A percentile compares a stretch with the other conserved stretches of the same genome.
Conservation (phyloP, 805 yeast species). For the Candida argentea region DNA sequence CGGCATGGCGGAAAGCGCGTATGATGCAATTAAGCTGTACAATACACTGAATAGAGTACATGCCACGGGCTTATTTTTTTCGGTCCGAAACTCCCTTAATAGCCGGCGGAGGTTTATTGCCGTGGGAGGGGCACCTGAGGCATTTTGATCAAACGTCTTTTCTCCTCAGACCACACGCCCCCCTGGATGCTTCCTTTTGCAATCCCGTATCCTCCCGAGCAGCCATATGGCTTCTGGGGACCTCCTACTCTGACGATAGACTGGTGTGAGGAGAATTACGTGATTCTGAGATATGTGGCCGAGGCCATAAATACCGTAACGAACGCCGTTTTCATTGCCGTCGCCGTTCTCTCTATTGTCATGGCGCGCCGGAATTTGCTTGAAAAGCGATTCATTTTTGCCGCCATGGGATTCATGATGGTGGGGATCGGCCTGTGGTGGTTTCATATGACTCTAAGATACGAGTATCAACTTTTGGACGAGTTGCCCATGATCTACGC, state of each 20-base stretch:
- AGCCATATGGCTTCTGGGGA: conserved; percentile 67
- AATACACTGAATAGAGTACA: too few species aligned
- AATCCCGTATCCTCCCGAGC: conserved; percentile 45
- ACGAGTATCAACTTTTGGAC: conserved; percentile 84
- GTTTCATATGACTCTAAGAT: conserved; percentile 90
- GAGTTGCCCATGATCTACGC: conserved; percentile 98
- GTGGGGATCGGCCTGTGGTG: conserved; percentile 94
- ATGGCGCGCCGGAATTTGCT: conserved; percentile 50
- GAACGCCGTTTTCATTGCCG: conserved; percentile 42
- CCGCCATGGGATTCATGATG: conserved; percentile 69
- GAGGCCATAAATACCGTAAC: conserved; percentile 85
- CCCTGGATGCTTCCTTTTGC: conserved; percentile 42
- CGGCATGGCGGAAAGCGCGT: too few species aligned
- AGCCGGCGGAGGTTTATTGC: too few species aligned
- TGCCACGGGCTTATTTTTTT: too few species aligned
- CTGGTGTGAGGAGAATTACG: conserved; percentile 98
- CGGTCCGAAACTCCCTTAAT: too few species aligned
- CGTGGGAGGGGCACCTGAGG: too few species aligned
- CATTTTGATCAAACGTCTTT: too few species aligned
- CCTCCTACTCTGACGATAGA: conserved; percentile 88
- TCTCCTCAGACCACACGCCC: too few species aligned
- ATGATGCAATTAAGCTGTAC: too few species aligned
- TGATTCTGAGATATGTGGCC: conserved; percentile 75
- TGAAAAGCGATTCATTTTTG: conserved; percentile 61
- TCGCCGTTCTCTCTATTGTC: conserved; percentile 55